Evolutionary conservation across 202 grass and related monocot species (phyloP), one percentile per base, ranked within the genome.

Genomic region (Saccharum hybrid): DNA sequence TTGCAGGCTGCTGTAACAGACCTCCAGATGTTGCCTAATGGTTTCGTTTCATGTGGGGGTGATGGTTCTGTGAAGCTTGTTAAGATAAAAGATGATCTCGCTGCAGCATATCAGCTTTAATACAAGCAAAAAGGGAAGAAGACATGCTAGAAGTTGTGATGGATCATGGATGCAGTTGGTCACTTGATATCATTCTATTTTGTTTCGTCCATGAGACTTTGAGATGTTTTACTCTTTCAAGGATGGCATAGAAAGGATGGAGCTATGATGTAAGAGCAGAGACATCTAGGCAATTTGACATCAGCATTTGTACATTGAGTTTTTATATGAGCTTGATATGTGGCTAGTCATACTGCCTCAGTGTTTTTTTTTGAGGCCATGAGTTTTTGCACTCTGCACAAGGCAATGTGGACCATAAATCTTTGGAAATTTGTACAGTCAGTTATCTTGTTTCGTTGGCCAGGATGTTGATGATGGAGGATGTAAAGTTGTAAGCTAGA

Each of bases 21-120:
- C 45, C 88, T 98, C 68, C 83, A 98, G 77, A 81, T 98, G 22
- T 64, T 94, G 60, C 70, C 93, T 80, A 34, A 92, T 82, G 96
- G 96, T 79, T 98, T 95, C 52, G 56, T 98, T 77, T 90, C 96
- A 0, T 98, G 93, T 83, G 96, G 96, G 57, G 96, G 96, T 56
- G 96, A 98, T 92, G 96, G 96, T 59, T 95, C 89, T 61, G 93
- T 92, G 87, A 95, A 98, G 86, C 77, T 93, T 81, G 62, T 98
- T 74, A 81, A 90, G 83, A 40, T 90, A 77, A 90, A 94, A 90
- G 88, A 90, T 90, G 68, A 88, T 73, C 77, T 93, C 39, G 19
- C 48, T 34, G 48, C 56, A 34, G 39, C 51, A 83, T 45, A 79
- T 83, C 69, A 64, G 28, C 52, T 2, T 74, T 90, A 87, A 64